Evolutionary conservation across 768 basidiomycete genomes (phyloP).

Genomic region (Tulasnella sp.): DNA sequence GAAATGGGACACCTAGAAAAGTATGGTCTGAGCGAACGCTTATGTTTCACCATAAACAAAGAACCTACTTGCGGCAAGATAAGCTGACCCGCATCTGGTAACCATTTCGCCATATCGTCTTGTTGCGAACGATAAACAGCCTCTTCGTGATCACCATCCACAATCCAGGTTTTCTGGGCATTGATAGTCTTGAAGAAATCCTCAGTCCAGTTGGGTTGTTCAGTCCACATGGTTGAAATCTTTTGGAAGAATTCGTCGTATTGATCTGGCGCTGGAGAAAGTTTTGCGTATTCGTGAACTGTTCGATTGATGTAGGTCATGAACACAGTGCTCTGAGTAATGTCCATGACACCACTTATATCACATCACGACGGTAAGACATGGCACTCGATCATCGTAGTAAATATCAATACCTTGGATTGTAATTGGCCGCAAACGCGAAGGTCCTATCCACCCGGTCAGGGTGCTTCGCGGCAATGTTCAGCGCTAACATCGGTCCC

Average conservation of each 20-base stretch:
- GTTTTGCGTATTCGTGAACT: background rate
- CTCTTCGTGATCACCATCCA: slow-evolving; percentile 4
- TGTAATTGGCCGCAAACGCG: slow-evolving; percentile 8
- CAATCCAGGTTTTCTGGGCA: background rate
- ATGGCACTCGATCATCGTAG: background rate
- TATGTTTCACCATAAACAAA: background rate
- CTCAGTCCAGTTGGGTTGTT: slow-evolving; percentile 9
- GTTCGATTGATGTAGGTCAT: slow-evolving; percentile 7
- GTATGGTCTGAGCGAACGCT: too few species aligned
- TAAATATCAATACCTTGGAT: background rate
- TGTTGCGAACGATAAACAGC: slow-evolving; percentile 1
- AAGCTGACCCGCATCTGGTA: background rate
- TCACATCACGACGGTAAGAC: background rate
- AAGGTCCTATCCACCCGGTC: background rate
- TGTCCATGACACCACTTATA: slow-evolving; percentile 7
- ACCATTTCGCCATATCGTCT: slow-evolving; percentile 4
- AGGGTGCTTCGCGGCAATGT: slow-evolving; percentile 3
- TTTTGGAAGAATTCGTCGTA: slow-evolving; percentile 4
- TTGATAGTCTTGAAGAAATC: background rate
- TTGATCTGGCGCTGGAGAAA: background rate
- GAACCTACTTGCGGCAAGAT: background rate
- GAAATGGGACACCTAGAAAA: slow-evolving; percentile 2
- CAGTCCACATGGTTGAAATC: background rate
- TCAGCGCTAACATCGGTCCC: background rate
- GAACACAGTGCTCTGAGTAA: background rate